phyloP scores from a whole-genome alignment of 495 filamentous ascomycete genomes.

The Trichocladium antarcticum region DNA sequence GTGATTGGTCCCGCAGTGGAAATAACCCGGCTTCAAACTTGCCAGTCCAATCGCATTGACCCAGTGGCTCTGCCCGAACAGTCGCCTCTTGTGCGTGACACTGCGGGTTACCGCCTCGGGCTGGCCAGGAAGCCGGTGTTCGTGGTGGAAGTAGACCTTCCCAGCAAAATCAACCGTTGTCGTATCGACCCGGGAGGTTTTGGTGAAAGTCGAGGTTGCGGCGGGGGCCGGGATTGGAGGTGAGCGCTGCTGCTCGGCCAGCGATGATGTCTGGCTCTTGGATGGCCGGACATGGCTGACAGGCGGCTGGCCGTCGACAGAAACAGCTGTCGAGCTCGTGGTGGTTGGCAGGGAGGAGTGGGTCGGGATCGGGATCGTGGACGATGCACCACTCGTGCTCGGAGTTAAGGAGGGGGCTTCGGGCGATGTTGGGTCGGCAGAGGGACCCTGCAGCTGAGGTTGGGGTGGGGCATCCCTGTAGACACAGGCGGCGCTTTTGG shows the following conservation, averaged over 20 bases:
- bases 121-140: conserved; percentile 15
- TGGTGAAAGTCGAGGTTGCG: conserved; percentile 15
- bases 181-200: conserved; percentile 10
- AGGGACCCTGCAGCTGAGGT: not conserved
- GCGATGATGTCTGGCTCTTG: not conserved
- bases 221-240: conserved; percentile 24
- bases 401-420: conserved; percentile 3
- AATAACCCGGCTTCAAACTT: too few species aligned
- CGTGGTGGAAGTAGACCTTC: conserved; percentile 10
- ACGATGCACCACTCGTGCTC: not conserved
- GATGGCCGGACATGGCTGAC: too few species aligned
- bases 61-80: conserved; percentile 51
- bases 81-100: conserved; percentile 42
- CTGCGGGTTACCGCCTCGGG: conserved; percentile 21
- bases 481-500: conserved; percentile 32
- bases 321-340: not conserved
- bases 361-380: not conserved
- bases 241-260: not conserved
- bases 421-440: not conserved
- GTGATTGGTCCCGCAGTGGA: too few species aligned
- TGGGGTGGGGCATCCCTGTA: conserved; percentile 20
- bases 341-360: not conserved
- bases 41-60: conserved; percentile 28
- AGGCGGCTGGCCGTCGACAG: not conserved
- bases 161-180: not conserved